Conservation (phyloP, 2,329 filamentous ascomycete species). For the Plenodomus lindquistii region DNA sequence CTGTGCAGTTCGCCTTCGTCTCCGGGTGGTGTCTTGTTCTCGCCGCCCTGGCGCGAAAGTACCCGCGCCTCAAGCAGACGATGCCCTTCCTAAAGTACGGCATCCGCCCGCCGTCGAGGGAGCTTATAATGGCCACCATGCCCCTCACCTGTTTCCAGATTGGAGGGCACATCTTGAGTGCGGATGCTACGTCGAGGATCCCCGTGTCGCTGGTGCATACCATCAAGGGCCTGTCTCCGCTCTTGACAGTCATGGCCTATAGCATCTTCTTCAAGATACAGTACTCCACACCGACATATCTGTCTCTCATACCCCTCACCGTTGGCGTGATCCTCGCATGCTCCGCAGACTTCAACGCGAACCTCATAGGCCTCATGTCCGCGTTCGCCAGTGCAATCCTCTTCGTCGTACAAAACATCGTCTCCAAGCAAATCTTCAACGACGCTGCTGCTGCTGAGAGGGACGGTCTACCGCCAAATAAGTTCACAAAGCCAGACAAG, state of each 20-base stretch:
- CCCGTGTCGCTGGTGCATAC: conserved; percentile 97
- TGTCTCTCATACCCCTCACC: conserved; percentile 81
- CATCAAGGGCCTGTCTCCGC: conserved; percentile 93
- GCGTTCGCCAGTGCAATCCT: conserved; percentile 89
- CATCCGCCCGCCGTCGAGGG: conserved; percentile 76
- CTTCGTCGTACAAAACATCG: conserved; percentile 98
- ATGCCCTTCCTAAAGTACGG: conserved; percentile 83
- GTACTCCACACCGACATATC: conserved; percentile 80
- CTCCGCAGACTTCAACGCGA: conserved; percentile 85
- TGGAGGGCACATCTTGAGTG: conserved; percentile 88
- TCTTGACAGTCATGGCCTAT: conserved; percentile 95
- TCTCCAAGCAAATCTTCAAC: conserved; percentile 97
- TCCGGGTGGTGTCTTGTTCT: conserved; percentile 83
- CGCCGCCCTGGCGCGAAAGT: conserved; percentile 73
- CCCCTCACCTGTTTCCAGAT: conserved; percentile 93
- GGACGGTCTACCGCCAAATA: conserved; percentile 61
- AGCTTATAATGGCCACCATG: conserved; percentile 85
- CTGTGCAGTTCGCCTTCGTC: conserved; percentile 93
- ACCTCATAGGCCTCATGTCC: conserved; percentile 86
- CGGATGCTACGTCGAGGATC: conserved; percentile 90
- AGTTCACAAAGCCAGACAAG: conserved; percentile 86
- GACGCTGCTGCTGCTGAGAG: conserved; percentile 84
- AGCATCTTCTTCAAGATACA: conserved; percentile 84
- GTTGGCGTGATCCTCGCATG: conserved; percentile 95
- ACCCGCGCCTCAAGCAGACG: conserved; percentile 69